Evolutionary conservation across 2,329 filamentous ascomycete species (phyloP).

Genomic region (Coniochaeta ligniaria): DNA sequence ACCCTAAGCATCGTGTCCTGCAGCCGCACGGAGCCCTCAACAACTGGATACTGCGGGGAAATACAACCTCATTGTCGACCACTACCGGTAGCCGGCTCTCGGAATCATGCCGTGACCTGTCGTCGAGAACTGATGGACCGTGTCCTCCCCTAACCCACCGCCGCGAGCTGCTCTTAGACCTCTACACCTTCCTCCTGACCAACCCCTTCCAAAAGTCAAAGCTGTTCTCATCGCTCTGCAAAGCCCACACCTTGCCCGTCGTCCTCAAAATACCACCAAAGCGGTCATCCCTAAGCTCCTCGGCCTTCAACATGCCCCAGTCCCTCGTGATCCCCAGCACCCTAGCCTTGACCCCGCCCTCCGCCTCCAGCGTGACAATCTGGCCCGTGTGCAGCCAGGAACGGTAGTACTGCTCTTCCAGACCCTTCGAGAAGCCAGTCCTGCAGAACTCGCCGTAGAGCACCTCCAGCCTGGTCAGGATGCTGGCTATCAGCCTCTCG

Average conservation of each 20-base stretch:
- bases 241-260: conserved; percentile 71
- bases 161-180: neutral
- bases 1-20: neutral
- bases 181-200: conserved; percentile 67
- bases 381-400: conserved; percentile 81
- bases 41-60: neutral
- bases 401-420: conserved; percentile 72
- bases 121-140: neutral
- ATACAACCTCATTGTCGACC: neutral
- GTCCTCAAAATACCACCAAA: conserved; percentile 29
- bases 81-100: neutral
- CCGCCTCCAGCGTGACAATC: conserved; percentile 67
- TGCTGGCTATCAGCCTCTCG: conserved; percentile 75
- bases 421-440: conserved; percentile 63
- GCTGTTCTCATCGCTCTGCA: conserved; percentile 96
- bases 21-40: neutral
- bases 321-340: conserved; percentile 87
- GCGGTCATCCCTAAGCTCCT: conserved; percentile 72
- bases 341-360: conserved; percentile 65
- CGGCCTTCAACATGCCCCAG: conserved; percentile 79
- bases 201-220: conserved; percentile 96
- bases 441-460: conserved; percentile 70
- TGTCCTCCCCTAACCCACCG: neutral
- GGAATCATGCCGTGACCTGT: neutral
- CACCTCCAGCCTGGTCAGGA: conserved; percentile 70